phyloP scores from a whole-genome alignment of 2,329 filamentous ascomycete genomes.

The Pseudogymnoascus sp. region DNA sequence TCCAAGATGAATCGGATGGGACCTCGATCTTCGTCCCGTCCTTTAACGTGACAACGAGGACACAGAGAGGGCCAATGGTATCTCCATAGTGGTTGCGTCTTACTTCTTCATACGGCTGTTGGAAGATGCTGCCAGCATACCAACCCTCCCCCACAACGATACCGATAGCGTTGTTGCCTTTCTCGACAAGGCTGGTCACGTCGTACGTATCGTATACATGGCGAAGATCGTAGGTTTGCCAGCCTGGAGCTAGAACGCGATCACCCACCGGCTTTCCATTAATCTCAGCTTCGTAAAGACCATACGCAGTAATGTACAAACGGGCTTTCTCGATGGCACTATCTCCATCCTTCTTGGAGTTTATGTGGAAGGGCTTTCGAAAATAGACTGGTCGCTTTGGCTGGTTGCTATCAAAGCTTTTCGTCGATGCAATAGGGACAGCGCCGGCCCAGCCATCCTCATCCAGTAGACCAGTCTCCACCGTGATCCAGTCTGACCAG shows the following conservation, averaged over 20 bases:
- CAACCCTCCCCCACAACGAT: constrained; percentile 34
- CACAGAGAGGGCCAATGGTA: constrained; percentile 31
- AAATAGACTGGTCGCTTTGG: constrained; percentile 26
- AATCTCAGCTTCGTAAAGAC: constrained; percentile 30
- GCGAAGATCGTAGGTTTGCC: constrained; percentile 40
- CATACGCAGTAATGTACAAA: constrained; percentile 28
- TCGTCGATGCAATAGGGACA: constrained; percentile 17
- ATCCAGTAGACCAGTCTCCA: constrained; percentile 29
- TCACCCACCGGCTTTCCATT: constrained; percentile 36
- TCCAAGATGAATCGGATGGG: constrained; percentile 25
- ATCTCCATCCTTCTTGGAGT: background rate
- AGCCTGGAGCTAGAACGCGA: constrained; percentile 40
- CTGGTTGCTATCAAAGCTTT: constrained; percentile 12
- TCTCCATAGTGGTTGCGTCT: constrained; percentile 33
- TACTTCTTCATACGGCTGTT: background rate
- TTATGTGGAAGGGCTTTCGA: constrained; percentile 23
- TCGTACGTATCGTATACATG: constrained; percentile 44
- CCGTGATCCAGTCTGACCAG: constrained; percentile 24
- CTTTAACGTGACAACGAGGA: constrained; percentile 30
- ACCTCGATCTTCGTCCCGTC: constrained; percentile 26
- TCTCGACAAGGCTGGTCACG: constrained; percentile 32
- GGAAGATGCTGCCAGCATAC: constrained; percentile 21
- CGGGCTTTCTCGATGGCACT: constrained; percentile 16
- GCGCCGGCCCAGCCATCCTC: constrained; percentile 26
- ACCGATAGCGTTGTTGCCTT: constrained; percentile 25